Percentiles rank a stretch among this genome's conserved stretches.
phyloP scores from a whole-genome alignment of 257 asterid genomes.

The Lycium barbarum region DNA sequence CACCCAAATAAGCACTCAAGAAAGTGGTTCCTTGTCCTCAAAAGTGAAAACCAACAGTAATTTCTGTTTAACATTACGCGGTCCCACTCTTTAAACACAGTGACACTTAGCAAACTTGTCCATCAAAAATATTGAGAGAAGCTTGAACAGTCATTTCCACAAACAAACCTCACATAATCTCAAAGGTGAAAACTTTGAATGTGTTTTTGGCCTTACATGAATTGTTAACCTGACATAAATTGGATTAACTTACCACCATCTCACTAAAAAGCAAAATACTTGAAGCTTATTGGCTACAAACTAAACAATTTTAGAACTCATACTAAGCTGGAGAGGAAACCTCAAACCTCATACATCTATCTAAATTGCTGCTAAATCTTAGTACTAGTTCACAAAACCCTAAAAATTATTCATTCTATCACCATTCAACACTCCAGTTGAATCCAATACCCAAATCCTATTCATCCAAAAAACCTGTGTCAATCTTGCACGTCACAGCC shows the following conservation, averaged over 20 bases:
- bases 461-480: neutral
- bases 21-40: neutral
- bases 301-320: neutral
- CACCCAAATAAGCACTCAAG: neutral
- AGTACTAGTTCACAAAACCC: neutral
- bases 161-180: neutral
- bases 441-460: neutral
- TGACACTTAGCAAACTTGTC: neutral
- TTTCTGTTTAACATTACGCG: neutral
- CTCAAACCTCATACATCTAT: neutral
- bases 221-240: neutral
- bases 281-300: neutral
- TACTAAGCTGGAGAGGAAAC: neutral
- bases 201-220: neutral
- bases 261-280: neutral
- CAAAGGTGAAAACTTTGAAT: neutral
- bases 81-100: neutral
- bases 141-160: neutral
- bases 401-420: neutral
- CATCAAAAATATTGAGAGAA: neutral
- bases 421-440: neutral
- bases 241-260: neutral
- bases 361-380: neutral
- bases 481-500: no score
- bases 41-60: neutral